Base-by-base conservation (phyloP, 1,284 basidiomycete genomes). In the Meira nashicola region DNA sequence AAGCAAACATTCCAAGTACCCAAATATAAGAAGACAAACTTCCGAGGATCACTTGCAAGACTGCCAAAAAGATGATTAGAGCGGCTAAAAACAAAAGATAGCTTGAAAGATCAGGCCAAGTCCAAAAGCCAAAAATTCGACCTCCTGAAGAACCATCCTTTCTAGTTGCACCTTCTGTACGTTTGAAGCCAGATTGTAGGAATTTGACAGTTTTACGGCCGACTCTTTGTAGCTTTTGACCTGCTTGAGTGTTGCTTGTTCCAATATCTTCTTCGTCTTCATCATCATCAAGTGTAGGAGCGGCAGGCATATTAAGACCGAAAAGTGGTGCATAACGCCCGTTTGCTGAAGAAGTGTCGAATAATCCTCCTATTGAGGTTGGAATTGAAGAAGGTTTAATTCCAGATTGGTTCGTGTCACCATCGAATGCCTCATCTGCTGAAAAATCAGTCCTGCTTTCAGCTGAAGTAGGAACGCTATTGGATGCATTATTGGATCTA, bases 61-160 rank as follows among this genome's bases (percentile, higher is more conserved):
- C 37, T 6, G 70, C 73, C 37, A 83, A 63, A 43, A 57, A 59
- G 39, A 64, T 66, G 21, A 89, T 86, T 65, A 88, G 83, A 11
- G 84, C 86, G n/a, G 86, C 86, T 52, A 92, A 82, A 78, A 89
- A 91, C 73, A 91, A 87, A 57, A 92, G 81, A 73, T 92, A 87
- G 69, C 88, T 65, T 5, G 10, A n/a, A 15, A 37, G 19, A 14
- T 82, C 84, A 46, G 82, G 79, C 89, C 89, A 92, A 71, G 91
- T 88, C 89, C 89, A 92, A 78, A 92, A 91, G 8, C 85, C 83
- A 61, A 88, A 81, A 1, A 86, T 88, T 40, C 90, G 25, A 12
- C 33, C 25, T 14, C 39, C 46, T 43, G 15, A 41, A 11, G 39
- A 41, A n/a, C 58, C 62, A 17, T 64, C 60, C 9, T 28, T 19